Evolutionary conservation across 2,329 filamentous ascomycete species (phyloP).

Genomic region (Nakataea oryzae): DNA sequence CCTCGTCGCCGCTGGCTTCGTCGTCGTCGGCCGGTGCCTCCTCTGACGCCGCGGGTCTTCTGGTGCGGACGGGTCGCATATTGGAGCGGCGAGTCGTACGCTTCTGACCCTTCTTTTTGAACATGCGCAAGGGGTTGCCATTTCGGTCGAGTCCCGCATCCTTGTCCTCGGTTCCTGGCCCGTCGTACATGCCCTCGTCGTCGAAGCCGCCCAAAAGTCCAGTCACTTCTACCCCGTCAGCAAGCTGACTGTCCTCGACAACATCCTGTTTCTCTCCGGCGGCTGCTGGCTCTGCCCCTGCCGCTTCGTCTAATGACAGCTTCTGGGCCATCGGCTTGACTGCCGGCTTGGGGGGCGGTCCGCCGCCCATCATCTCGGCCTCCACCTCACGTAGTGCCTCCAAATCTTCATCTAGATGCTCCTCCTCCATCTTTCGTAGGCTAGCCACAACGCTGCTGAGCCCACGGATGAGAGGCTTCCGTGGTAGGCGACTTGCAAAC

Average conservation of each 20-base stretch:
- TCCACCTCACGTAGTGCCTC: slow-evolving; percentile 67
- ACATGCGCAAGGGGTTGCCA: slow-evolving; percentile 50
- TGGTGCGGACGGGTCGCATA: slow-evolving; percentile 43
- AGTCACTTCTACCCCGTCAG: slow-evolving; percentile 23
- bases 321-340: background rate
- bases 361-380: slow-evolving; percentile 21
- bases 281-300: background rate
- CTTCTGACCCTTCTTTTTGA: slow-evolving; percentile 80
- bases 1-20: slow-evolving; percentile 24
- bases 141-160: slow-evolving; percentile 32
- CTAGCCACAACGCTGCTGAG: slow-evolving; percentile 66
- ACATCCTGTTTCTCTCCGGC: background rate
- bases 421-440: slow-evolving; percentile 59
- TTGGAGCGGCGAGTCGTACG: slow-evolving; percentile 61
- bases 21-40: slow-evolving; percentile 15
- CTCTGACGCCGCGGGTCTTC: slow-evolving; percentile 29
- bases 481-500: slow-evolving; percentile 36
- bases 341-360: slow-evolving; percentile 1
- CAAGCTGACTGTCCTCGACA: slow-evolving; percentile 20
- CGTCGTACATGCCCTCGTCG: slow-evolving; percentile 49
- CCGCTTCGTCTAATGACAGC: background rate
- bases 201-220: slow-evolving; percentile 47
- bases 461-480: slow-evolving; percentile 54
- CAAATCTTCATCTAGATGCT: slow-evolving; percentile 60
- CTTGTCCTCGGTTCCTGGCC: slow-evolving; percentile 35